Base-by-base conservation (phyloP, 768 basidiomycete species). In the Lentinus tigrinus region DNA sequence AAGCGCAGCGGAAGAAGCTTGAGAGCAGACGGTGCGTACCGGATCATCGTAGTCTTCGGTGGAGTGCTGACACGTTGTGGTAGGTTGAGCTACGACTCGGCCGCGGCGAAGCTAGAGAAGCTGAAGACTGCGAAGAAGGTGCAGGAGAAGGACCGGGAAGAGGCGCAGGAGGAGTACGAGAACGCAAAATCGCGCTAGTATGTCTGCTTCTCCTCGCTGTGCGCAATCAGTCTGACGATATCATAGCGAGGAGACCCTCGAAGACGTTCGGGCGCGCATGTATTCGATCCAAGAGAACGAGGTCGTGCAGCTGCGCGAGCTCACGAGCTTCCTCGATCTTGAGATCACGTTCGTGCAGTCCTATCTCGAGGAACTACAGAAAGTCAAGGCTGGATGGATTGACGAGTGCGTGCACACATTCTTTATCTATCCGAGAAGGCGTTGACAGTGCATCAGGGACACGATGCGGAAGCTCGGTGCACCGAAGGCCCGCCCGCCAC, bases 201-300 rank as follows among this genome's bases (percentile, higher is more conserved):
- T 61, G 37, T 54, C 50, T n/a, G 19, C 26, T 39, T 14, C 14
- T n/a, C 14, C 11, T 7, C 16, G 5, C 24, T 5, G 14, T 24
- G 34, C 21, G 6, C 27, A 39, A 8, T 9, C 24, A 54, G 55
- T 62, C 3, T 54, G 47, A 31, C 31, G 31, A 11, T 31, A 31
- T 24, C 50, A 9, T 63, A 95, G 94, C 64, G 93, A 96, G 56
- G 93, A 97, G 72, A 87, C 88, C 0, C 81, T 85, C 9, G 89
- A 94, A 67, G 92, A 95, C 61, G 82, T 95, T 0, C 88, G 85
- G n/a, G 80, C 80, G 3, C 84, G 89, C 37, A 92, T 95, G 80
- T 81, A 83, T 49, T 80, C 78, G 0, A 88, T 97, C 47, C 90
- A 93, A 67, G 87, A 92, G 61, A 85, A 87, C 51, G 93, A 96